These are phyloP conservation scores for Xylariaceae sp. DNA, from an alignment of 2,329 filamentous ascomycete species.

Conservation along the genomic window DNA sequence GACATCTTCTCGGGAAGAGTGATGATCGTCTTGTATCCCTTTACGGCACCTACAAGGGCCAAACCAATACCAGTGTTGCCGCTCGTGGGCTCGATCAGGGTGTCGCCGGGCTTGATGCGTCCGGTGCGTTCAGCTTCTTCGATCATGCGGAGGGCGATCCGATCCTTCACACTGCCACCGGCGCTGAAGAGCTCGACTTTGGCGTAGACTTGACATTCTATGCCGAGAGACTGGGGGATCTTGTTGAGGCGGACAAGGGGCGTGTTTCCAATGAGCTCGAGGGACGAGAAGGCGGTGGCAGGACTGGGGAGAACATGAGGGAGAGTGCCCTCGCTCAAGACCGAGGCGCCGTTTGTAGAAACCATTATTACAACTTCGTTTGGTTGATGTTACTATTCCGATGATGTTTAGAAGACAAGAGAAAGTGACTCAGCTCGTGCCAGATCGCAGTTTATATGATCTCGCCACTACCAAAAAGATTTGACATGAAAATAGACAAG, in stretches of 20 bases:
- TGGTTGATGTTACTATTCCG: neutral
- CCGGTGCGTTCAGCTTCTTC: slow-evolving; percentile 89
- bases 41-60: slow-evolving; percentile 88
- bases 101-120: slow-evolving; percentile 94
- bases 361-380: slow-evolving; percentile 14
- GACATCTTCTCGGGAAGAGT: slow-evolving; percentile 99
- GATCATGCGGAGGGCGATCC: slow-evolving; percentile 95
- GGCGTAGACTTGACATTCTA: slow-evolving; percentile 82
- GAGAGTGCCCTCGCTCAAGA: slow-evolving; percentile 5
- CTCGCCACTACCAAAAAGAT: neutral
- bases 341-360: slow-evolving; percentile 18
- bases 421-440: neutral
- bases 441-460: neutral
- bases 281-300: slow-evolving; percentile 54
- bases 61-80: slow-evolving; percentile 97
- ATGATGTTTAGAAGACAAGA: neutral
- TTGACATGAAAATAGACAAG: neutral
- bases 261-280: slow-evolving; percentile 89
- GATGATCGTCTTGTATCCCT: slow-evolving; percentile 98
- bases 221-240: slow-evolving; percentile 83
- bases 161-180: slow-evolving; percentile 88
- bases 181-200: slow-evolving; percentile 94
- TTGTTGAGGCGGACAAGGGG: slow-evolving; percentile 93
- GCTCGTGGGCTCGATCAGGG: slow-evolving; percentile 94
- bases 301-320: slow-evolving; percentile 29